Base-by-base conservation (phyloP, 2,329 filamentous ascomycete genomes). In the Fusarium pseudonygamai region DNA sequence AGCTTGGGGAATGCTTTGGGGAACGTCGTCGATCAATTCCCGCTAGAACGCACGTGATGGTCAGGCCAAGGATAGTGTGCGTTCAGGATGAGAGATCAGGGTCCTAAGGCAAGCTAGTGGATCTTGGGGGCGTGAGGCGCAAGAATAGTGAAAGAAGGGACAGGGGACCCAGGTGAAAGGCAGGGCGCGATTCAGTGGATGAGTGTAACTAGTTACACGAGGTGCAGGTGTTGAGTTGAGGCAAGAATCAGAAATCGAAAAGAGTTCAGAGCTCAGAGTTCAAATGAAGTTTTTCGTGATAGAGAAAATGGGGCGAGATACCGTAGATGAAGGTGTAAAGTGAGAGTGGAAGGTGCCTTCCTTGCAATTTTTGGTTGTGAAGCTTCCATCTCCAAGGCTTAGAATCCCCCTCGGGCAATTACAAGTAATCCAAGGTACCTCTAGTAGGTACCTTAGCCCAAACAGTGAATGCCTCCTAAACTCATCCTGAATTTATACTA, bases 31-130 rank as follows among this genome's bases (percentile, higher is more conserved):
- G 73, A 77, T 72, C 66, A 50, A 61, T 75, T 73, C 63, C 76
- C 75, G 68, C 75, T 68, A 71, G 34, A 52, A 47, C 46, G 67
- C 77, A 78, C 77, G 77, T 78, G 77, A 78, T 78, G 71, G 61
- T 43, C 67, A 59, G 50, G 57, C 32, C 53, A 60, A 52, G 55
- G 60, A 46, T 46, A 55, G 64, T 73, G 64, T 52, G 28, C 7
- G 15, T 36, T 53, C 20, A 34, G 55, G 32, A 24, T n/a, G 43
- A 30, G 60, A 66, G 52, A 47, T 64, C 64, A 70, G 70, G 62
- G 69, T 59, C 73, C 60, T 42, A 37, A 40, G 34, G 24, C 34
- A 22, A 72, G 37, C 64, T 75, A 75, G 73, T 64, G 72, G 68
- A 43, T 36, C 57, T 70, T 56, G 64, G 50, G 64, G 22, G 58